Evolutionary conservation across 495 filamentous ascomycete species (phyloP), one percentile per base, ranked within the genome.

Genomic region (Penicillium tannophilum): DNA sequence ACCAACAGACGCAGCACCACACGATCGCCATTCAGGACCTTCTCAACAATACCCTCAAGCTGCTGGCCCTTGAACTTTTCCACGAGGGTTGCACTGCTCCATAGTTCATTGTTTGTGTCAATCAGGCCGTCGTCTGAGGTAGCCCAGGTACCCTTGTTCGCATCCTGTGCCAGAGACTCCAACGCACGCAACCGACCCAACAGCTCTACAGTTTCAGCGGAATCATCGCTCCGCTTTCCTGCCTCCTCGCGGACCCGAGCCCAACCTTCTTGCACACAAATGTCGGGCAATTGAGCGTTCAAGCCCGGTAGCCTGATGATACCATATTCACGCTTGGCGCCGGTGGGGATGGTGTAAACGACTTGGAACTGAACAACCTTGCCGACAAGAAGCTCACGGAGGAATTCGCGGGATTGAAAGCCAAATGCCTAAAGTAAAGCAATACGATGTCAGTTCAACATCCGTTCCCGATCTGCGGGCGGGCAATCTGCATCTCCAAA

Each of bases 331-430:
- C 91, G 86, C 55, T 90, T 90, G 52, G 76, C 79, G 46, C 87
- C 89, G 43, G 86, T 87, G 8, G 94, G 91, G 51, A 97, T 88
- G 42, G 84, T 87, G 76, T 98, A 92, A 39, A 93, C 77, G 30
- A 92, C 82, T 31, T 85, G 81, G 82, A 94, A 96, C 65, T 91
- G 87, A 55, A 99, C 76, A 12, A 86, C 82, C 70, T 96, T 96
- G 58, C 93, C 93, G 55, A 99, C 91, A 9, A 88, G 78, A 43
- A 91, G 75, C 49, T 88, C 86, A 55, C 95, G 86, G 33, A 98
- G 83, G 69, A 88, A 93, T 69, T 99, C 94, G 54, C 95, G 90
- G 44, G 95, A 96, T 73, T 92, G 87, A 72, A 96, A 98, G 41
- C 88, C 93, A 63, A 86, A 93, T 19, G 88, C 84, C 84, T 89